Conservation (phyloP, 345 rosid species). For the Mallotus nudiflorus region DNA sequence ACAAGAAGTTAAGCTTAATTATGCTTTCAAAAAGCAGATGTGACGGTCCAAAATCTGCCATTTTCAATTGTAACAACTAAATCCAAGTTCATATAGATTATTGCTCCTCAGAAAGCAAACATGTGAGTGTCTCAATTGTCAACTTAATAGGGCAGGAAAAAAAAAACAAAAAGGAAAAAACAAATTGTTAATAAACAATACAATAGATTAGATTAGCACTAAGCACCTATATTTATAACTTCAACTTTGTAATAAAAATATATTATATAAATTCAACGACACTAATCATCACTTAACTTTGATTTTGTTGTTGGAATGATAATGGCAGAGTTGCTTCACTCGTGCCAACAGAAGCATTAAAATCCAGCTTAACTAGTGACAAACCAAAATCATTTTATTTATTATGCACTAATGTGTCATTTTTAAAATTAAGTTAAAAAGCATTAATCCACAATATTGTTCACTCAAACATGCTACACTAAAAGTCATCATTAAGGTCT, state of each 20-base stretch:
- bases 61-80: neutral
- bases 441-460: too few species aligned
- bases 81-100: neutral
- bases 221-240: neutral
- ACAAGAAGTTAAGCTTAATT: too few species aligned
- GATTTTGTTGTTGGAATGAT: neutral
- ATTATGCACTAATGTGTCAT: too few species aligned
- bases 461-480: too few species aligned
- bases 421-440: too few species aligned
- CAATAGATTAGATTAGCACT: neutral
- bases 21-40: too few species aligned
- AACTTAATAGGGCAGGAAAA: neutral
- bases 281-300: conserved; percentile 5
- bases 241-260: too few species aligned
- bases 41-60: neutral
- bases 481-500: too few species aligned
- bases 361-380: too few species aligned
- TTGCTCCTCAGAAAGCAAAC: conserved; percentile 7
- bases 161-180: too few species aligned
- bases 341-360: neutral
- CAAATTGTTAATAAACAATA: too few species aligned
- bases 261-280: neutral
- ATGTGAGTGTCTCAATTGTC: neutral
- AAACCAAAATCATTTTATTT: too few species aligned
- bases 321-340: neutral